Evolutionary conservation across 2,329 filamentous ascomycete genomes (phyloP).

Genomic region (Trichoderma asperellum): DNA sequence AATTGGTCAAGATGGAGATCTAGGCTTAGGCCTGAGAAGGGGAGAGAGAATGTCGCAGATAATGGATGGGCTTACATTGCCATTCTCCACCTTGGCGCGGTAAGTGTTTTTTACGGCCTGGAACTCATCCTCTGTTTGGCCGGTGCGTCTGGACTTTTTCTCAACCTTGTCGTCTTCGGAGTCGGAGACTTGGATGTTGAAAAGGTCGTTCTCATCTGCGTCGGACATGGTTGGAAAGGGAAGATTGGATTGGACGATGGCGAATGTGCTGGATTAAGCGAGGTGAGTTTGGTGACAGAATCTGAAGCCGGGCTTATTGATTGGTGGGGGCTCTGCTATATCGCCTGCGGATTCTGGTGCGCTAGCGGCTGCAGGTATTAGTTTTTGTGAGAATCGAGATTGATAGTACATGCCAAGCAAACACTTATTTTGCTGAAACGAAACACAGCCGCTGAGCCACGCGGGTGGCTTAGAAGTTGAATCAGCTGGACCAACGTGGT

Average conservation of each 20-base stretch:
- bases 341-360: not conserved
- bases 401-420: not conserved
- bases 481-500: not conserved
- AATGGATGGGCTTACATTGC: conserved; percentile 49
- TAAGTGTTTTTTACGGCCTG: conserved; percentile 52
- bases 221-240: conserved; percentile 36
- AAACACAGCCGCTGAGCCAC: conserved; percentile 7
- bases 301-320: not conserved
- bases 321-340: not conserved
- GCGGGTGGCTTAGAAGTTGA: not conserved
- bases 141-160: conserved; percentile 42
- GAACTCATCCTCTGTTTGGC: conserved; percentile 56
- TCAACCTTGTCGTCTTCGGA: conserved; percentile 40
- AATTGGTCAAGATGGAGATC: not conserved
- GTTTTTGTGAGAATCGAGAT: not conserved
- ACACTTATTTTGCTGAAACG: not conserved
- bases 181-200: conserved; percentile 40
- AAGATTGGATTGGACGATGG: not conserved
- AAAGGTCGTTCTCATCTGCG: conserved; percentile 37
- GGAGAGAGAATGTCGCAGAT: not conserved
- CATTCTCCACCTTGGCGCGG: conserved; percentile 56
- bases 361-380: not conserved
- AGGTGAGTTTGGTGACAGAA: not conserved
- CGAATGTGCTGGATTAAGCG: not conserved
- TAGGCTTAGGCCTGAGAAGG: not conserved